These are phyloP conservation scores for Lentinula aciculospora DNA, from an alignment of 768 basidiomycete species.

Conservation along the genomic window DNA sequence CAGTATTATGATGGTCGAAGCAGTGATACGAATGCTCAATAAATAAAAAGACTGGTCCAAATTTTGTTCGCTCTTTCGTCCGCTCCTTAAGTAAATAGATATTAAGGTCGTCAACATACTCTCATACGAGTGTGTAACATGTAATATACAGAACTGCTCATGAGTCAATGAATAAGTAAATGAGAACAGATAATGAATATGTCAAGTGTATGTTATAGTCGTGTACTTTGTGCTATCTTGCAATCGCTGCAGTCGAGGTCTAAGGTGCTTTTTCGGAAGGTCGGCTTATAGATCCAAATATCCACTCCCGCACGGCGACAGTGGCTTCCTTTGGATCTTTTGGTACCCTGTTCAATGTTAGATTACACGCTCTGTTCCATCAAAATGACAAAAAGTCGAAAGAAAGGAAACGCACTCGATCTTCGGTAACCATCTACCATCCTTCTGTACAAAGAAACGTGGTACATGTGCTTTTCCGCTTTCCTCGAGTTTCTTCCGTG, in stretches of 20 bases:
- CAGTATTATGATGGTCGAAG: too few species aligned
- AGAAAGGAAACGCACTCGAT: slow-evolving; percentile 47
- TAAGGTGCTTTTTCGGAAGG: background rate
- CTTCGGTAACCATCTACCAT: slow-evolving; percentile 82
- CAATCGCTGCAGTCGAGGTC: background rate
- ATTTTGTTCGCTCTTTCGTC: too few species aligned
- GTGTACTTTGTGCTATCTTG: too few species aligned
- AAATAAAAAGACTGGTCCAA: too few species aligned
- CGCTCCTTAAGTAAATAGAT: too few species aligned
- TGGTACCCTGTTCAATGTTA: slow-evolving; percentile 68
- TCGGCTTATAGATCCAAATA: slow-evolving; percentile 40
- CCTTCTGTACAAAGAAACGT: slow-evolving; percentile 71
- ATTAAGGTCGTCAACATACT: too few species aligned
- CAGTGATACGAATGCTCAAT: too few species aligned
- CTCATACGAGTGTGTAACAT: too few species aligned
- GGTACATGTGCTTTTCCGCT: slow-evolving; percentile 63
- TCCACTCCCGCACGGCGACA: slow-evolving; percentile 69
- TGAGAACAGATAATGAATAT: background rate
- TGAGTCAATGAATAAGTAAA: background rate
- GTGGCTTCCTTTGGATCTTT: slow-evolving; percentile 63
- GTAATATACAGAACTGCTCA: background rate
- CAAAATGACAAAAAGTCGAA: background rate
- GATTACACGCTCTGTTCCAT: too few species aligned
- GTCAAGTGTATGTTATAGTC: background rate
- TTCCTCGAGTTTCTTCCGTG: slow-evolving; percentile 69